These are phyloP conservation scores for Wickerhamomyces silvicola DNA, from an alignment of 805 yeast species.

Conservation along the genomic window DNA sequence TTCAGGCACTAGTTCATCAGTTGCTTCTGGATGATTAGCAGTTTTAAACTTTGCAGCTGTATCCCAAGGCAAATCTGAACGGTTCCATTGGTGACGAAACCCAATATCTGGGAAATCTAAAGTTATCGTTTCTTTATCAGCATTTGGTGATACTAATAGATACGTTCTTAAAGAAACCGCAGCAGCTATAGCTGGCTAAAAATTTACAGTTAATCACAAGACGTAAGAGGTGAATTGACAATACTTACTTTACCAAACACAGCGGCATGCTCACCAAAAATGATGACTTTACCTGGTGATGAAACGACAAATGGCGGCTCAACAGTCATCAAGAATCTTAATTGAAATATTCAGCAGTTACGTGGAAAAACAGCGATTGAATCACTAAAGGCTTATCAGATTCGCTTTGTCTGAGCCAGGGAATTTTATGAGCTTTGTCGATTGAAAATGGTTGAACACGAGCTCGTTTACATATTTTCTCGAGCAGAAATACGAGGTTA, in stretches of 20 bases:
- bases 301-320: slow-evolving; percentile 62
- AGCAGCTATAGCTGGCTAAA: slow-evolving; percentile 89
- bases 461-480: too few relatives aligned
- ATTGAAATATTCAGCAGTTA: not conserved
- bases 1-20: slow-evolving; percentile 55
- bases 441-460: not conserved
- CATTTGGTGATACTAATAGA: slow-evolving; percentile 50
- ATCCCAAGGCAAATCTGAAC: slow-evolving; percentile 56
- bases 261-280: slow-evolving; percentile 96
- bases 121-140: slow-evolving; percentile 36
- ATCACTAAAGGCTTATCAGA: too few relatives aligned
- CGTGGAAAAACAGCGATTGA: too few relatives aligned
- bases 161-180: slow-evolving; percentile 84
- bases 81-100: slow-evolving; percentile 59
- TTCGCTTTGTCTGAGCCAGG: too few relatives aligned
- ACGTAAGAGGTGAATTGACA: too few relatives aligned
- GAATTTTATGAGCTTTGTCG: slow-evolving; percentile 3
- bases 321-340: slow-evolving; percentile 2
- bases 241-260: slow-evolving; percentile 64
- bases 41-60: slow-evolving; percentile 19
- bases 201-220: not conserved
- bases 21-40: slow-evolving; percentile 24
- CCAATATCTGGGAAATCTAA: slow-evolving; percentile 82
- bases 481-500: too few relatives aligned
- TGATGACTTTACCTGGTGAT: slow-evolving; percentile 94